These are phyloP conservation scores for Exophiala sp. DNA, from an alignment of 2,329 filamentous ascomycete genomes.

Conservation along the genomic window DNA sequence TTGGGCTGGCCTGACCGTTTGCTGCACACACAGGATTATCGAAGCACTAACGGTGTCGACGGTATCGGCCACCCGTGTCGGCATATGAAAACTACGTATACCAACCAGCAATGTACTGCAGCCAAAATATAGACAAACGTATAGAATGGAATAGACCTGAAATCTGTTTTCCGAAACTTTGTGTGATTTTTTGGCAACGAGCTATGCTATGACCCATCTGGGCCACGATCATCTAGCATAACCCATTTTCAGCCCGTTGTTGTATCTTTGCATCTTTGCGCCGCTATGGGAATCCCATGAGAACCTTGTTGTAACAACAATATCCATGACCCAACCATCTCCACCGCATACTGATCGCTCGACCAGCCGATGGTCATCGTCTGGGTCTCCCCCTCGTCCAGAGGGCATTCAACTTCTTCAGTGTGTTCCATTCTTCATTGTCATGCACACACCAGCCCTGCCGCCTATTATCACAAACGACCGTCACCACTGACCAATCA, in stretches of 20 bases:
- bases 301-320: not conserved
- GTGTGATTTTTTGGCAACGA: constrained; percentile 2
- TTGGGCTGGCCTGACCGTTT: no score
- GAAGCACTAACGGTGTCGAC: no score
- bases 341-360: not conserved
- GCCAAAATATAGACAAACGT: not conserved
- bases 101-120: not conserved
- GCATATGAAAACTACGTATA: no score
- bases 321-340: not conserved
- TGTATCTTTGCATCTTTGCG: not conserved
- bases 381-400: not conserved
- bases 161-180: not conserved
- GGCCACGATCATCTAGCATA: constrained; percentile 7
- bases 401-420: not conserved
- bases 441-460: not conserved
- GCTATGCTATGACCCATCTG: constrained; percentile 9
- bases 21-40: no score
- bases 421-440: not conserved
- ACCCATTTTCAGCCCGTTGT: not conserved
- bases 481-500: not conserved
- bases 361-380: not conserved
- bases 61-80: no score
- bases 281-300: not conserved
- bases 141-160: not conserved
- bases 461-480: not conserved